Evolutionary conservation across 176 grass and related monocot genomes (phyloP).

Genomic region (Oryza meridionalis): DNA sequence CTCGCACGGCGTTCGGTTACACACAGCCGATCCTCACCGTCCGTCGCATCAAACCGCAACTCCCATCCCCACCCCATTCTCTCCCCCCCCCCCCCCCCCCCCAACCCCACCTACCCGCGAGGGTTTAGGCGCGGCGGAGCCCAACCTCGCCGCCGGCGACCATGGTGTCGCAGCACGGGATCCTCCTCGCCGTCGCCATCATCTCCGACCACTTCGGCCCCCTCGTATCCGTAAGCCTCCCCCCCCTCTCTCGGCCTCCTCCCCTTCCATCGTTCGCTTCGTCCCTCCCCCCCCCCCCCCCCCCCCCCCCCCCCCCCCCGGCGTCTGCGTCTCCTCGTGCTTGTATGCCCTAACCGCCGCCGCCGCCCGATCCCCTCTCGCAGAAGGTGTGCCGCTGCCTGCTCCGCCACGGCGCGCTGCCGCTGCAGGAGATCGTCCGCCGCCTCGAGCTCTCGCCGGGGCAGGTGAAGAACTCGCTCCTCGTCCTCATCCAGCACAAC

Average conservation of each 20-base stretch:
- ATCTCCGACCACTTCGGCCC: constrained; percentile 76
- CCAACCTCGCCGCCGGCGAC: constrained; percentile 14
- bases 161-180: constrained; percentile 67
- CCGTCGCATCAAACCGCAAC: not conserved
- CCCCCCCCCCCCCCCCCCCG: not conserved
- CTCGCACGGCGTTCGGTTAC: not conserved
- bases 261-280: not conserved
- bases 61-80: not conserved
- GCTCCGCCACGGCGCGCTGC: constrained; percentile 59
- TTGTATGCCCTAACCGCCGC: constrained; percentile 8
- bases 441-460: constrained; percentile 42
- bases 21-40: not conserved
- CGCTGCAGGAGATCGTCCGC: constrained; percentile 63
- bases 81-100: too few species aligned
- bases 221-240: constrained; percentile 57
- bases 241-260: not conserved
- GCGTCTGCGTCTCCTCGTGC: not conserved
- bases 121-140: not conserved
- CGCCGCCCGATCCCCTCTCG: not conserved
- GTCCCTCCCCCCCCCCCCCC: not conserved
- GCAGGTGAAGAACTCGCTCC: constrained; percentile 82
- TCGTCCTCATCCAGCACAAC: constrained; percentile 91
- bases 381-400: constrained; percentile 87
- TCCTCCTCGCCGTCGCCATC: constrained; percentile 57
- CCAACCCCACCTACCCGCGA: not conserved